Evolutionary conservation across 2,329 filamentous ascomycete genomes (phyloP).

Genomic region (Byssochlamys sp.): DNA sequence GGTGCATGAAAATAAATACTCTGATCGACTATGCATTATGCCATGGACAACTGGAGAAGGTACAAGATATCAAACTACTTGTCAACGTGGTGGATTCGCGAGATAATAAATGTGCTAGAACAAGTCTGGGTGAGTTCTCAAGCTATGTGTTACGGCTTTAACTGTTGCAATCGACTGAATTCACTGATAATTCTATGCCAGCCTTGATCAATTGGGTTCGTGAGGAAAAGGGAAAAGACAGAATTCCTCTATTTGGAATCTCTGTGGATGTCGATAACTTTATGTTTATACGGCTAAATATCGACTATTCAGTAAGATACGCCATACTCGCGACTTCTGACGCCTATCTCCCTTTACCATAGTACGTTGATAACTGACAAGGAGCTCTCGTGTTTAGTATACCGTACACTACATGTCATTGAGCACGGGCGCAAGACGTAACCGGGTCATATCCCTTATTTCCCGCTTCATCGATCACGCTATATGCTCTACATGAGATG

Average conservation of each 20-base stretch:
- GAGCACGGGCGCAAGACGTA: background rate
- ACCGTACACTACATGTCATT: background rate
- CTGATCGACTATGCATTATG: background rate
- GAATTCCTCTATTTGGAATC: background rate
- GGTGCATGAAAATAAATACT: background rate
- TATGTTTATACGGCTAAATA: background rate
- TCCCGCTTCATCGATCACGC: background rate
- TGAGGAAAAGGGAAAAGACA: background rate
- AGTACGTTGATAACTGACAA: background rate
- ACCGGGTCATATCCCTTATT: background rate
- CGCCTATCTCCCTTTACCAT: background rate
- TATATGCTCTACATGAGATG: background rate
- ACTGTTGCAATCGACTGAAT: background rate
- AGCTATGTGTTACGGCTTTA: background rate
- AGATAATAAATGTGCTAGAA: background rate
- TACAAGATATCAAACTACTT: background rate
- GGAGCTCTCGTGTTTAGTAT: background rate
- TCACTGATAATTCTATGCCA: background rate
- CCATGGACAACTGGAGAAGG: background rate
- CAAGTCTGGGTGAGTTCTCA: background rate
- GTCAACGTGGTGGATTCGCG: background rate
- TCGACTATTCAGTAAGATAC: background rate
- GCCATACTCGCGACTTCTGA: background rate
- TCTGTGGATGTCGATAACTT: background rate
- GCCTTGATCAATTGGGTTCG: background rate